phyloP scores from a whole-genome alignment of 2,329 filamentous ascomycete species.

The Phialophora chinensis region DNA sequence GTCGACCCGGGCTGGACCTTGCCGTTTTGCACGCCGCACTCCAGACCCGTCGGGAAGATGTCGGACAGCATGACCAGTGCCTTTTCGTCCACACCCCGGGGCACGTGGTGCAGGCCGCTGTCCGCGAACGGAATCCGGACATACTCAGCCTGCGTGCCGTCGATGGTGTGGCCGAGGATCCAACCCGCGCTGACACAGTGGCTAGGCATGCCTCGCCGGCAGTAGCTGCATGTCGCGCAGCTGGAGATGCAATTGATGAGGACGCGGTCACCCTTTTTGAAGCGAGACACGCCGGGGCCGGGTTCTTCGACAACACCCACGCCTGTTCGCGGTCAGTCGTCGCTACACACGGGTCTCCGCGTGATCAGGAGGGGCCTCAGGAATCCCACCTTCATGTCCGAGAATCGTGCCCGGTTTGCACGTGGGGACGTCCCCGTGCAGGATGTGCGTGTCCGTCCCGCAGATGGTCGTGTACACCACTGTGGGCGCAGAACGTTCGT shows the following conservation, averaged over 20 bases:
- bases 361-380: neutral
- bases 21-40: conserved; percentile 60
- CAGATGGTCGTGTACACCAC: conserved; percentile 59
- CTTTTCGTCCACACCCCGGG: conserved; percentile 50
- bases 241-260: conserved; percentile 59
- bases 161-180: conserved; percentile 60
- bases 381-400: conserved; percentile 56
- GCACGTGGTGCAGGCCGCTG: conserved; percentile 55
- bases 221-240: conserved; percentile 60
- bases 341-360: neutral
- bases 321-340: conserved; percentile 11
- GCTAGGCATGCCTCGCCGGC: conserved; percentile 58
- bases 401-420: conserved; percentile 55
- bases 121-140: conserved; percentile 60
- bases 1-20: conserved; percentile 59
- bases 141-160: conserved; percentile 64
- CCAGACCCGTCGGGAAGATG: conserved; percentile 63
- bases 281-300: conserved; percentile 53
- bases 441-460: conserved; percentile 63
- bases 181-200: conserved; percentile 62
- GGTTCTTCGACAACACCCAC: conserved; percentile 56
- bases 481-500: neutral
- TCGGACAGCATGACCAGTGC: conserved; percentile 60
- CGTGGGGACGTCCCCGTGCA: conserved; percentile 60
- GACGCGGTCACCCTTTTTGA: conserved; percentile 59